Conservation (phyloP, 1,284 basidiomycete species). For the Jaminaea rosea region DNA sequence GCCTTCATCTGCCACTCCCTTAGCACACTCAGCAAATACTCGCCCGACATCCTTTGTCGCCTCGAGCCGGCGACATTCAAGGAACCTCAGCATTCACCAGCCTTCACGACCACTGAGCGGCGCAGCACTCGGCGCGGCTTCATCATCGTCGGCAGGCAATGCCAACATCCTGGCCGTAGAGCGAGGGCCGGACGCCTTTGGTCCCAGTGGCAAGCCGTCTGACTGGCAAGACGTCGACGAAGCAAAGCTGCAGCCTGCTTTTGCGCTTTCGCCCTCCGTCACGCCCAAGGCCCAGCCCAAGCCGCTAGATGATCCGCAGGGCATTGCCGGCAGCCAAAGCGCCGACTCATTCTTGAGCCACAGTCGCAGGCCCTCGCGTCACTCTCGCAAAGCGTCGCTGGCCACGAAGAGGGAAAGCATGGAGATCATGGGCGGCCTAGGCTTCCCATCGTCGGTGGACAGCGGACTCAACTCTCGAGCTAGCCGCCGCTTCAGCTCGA, state of each 20-base stretch:
- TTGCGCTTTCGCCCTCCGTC: no score
- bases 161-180: not conserved
- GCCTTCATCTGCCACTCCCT: not conserved
- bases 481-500: constrained; percentile 18
- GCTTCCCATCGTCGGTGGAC: constrained; percentile 14
- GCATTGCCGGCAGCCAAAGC: not conserved
- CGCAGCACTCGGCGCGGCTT: not conserved
- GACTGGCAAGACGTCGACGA: not conserved
- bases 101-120: not conserved
- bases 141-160: no score
- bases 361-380: constrained; percentile 22
- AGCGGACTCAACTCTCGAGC: constrained; percentile 4
- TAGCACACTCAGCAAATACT: constrained; percentile 3
- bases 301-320: not conserved
- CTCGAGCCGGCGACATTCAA: constrained; percentile 1
- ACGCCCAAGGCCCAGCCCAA: no score
- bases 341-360: constrained; percentile 5
- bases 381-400: constrained; percentile 27
- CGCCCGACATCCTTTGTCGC: constrained; percentile 1
- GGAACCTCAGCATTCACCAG: not conserved
- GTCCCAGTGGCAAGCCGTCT: not conserved
- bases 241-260: no score
- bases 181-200: not conserved
- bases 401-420: constrained; percentile 37
- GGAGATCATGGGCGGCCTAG: constrained; percentile 39